phyloP scores from a whole-genome alignment of 1,139 yeast species.

The Magnusiomyces fungicola region DNA sequence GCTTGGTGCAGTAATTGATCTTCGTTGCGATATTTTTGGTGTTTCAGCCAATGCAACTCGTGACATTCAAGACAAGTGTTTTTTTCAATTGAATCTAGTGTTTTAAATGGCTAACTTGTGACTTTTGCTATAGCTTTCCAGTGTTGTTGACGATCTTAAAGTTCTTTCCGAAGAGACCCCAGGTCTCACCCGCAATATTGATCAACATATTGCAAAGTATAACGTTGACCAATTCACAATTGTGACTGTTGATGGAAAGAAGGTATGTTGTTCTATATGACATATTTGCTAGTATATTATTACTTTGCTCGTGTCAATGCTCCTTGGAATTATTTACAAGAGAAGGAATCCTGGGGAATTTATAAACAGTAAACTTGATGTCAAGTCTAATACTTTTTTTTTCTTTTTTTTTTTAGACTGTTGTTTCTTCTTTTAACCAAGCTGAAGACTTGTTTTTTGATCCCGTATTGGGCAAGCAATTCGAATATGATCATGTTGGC shows the following conservation, averaged over 20 bases:
- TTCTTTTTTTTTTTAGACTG: constrained; percentile 22
- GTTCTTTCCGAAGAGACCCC: constrained; percentile 32
- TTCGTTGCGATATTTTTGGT: background rate
- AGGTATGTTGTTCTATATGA: constrained; percentile 14
- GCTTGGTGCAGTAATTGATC: background rate
- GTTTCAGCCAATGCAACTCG: too few relatives aligned
- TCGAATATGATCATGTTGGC: constrained; percentile 54
- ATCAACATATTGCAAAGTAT: constrained; percentile 37
- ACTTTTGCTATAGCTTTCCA: constrained; percentile 22
- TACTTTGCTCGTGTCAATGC: too few relatives aligned
- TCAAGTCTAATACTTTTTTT: background rate
- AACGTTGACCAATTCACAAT: constrained; percentile 40
- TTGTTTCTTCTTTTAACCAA: constrained; percentile 43
- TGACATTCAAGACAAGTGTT: background rate
- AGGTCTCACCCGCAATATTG: constrained; percentile 26
- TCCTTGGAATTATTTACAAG: too few relatives aligned
- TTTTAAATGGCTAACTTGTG: constrained; percentile 20
- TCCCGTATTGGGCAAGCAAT: constrained; percentile 41
- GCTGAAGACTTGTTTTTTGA: constrained; percentile 41
- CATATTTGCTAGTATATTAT: background rate
- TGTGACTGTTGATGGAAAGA: constrained; percentile 30
- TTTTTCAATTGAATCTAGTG: constrained; percentile 11
- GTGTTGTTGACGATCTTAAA: constrained; percentile 29
- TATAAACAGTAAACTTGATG: background rate
- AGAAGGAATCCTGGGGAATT: constrained; percentile 10